Evolutionary conservation across 192 early-diverging fungal genomes (phyloP), one percentile per base, ranked within the genome.

Genomic region (Gamsiella multidivaricata): DNA sequence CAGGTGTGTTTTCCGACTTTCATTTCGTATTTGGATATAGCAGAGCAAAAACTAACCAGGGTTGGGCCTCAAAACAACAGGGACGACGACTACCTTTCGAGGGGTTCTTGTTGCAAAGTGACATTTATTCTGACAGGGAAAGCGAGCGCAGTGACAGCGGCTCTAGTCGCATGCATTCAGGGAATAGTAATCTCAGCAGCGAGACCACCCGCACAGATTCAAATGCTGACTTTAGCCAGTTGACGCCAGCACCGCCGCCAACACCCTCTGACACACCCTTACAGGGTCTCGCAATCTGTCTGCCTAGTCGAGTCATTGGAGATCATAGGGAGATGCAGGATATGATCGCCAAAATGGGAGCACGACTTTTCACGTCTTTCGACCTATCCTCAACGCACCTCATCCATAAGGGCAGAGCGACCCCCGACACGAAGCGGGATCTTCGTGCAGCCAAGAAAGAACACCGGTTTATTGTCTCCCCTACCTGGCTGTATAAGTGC

Each of bases 321-420:
- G 59, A 64, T 18, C 43, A 62, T 10, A 34, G 37, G 5, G 74
- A 69, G 46, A 51, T 78, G 65, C 53, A 61, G 6, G 55, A 63
- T 15, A 17, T 78, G 52, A 23, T 69, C 7, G n/a, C 18, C 1
- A 25, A 51, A 33, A 41, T 78, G 54, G 74, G 74, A 0, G 74
- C 59, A 10, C 45, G 47, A 8, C 47, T 78, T 9, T 15, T 47
- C 3, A 78, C 54, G 1, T 32, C 36, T 3, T 78, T 57, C 25
- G 20, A 69, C 36, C 34, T 29, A 3, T 37, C 43, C 8, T 54
- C 37, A 26, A 61, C 74, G 0, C 74, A 78, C 47, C 39, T 78
- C 17, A 23, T 78, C 3, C 74, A 78, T 18, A 56, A 64, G 18
- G 74, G 74, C 28, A 78, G 69, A 29, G 61, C 61, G 5, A 62